Percentiles rank a stretch among this genome's conserved stretches.
Conservation (phyloP, 257 asterid species). For the Anisodus tanguticus region DNA sequence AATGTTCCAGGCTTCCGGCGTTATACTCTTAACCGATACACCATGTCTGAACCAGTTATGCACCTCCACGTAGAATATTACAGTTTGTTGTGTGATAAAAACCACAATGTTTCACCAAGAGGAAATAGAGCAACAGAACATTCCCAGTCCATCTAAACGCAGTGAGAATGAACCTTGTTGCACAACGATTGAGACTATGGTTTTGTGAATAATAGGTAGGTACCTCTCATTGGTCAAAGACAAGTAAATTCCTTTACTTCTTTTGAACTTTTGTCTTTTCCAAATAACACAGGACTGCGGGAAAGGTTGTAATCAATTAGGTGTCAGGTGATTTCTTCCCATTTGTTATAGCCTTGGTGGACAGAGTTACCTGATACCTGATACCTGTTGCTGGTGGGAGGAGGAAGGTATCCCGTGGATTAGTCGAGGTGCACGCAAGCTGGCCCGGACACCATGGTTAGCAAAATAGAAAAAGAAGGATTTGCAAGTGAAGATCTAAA, state of each 20-base stretch:
- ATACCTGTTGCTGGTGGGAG: too few species aligned
- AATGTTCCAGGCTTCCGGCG: neutral
- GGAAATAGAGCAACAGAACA: neutral
- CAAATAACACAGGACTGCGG: neutral
- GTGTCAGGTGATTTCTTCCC: neutral
- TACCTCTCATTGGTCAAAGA: neutral
- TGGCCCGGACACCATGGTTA: too few species aligned
- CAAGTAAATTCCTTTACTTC: neutral
- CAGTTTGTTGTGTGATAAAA: neutral
- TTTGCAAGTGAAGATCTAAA: neutral
- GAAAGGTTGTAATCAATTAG: neutral
- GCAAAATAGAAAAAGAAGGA: neutral
- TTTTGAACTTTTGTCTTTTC: neutral
- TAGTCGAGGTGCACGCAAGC: too few species aligned
- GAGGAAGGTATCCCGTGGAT: too few species aligned
- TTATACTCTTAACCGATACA: neutral
- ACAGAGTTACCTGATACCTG: too few species aligned
- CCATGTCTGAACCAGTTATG: neutral
- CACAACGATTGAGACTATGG: neutral
- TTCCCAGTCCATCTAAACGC: neutral
- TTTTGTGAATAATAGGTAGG: constrained; percentile 11
- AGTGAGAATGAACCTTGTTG: neutral
- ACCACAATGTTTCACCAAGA: constrained; percentile 5
- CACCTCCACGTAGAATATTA: neutral
- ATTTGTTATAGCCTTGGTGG: too few species aligned